Base-by-base conservation (phyloP, 768 basidiomycete species). In the Calocybe cyanea region DNA sequence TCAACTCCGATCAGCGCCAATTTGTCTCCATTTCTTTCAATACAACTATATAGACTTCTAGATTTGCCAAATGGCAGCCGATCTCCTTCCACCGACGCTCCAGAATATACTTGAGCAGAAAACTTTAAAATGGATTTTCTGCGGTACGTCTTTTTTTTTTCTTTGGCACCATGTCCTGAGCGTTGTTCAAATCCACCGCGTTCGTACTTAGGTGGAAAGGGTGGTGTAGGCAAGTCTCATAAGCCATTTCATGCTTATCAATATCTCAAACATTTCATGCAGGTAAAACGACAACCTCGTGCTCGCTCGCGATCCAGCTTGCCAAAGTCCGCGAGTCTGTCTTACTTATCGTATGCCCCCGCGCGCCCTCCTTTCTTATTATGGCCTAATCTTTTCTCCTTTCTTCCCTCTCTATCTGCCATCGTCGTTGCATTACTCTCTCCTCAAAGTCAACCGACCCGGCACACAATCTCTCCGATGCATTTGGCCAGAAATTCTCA, bases 271-370 rank as follows among this genome's bases (percentile, higher is more conserved):
- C 34, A 25, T 51, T 24, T 42, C 49, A 32, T 28, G 43, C 61
- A 92, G 94, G 95, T 45, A 99, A 99, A 76, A 99, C 96, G 2
- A 98, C 96, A 0, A 96, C 96, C 3, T 94, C 92, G 9, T 98
- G 94, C 64, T 94, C 92, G 3, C 78, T 98, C 4, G 96, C 96
- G n/a, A 94, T 96, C 45, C 95, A 97, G 57, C 80, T 98, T 18
- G 91, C 96, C 2, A 72, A 84, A 58, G 80, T 77, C 58, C 82
- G 96, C 52, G 86, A 96, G 67, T 95, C 92, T n/a, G 96, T 99
- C 28, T 78, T 99, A 4, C 80, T 99, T 53, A 98, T 99, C 60
- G 95, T 92, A 63, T 59, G 89, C 46, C 15, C 40, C 10, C n/a
- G 11, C n/a, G 33, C 21, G 18, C 25, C 6, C 23, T 15, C 31